A percentile compares a stretch with the other conserved stretches of the same genome.
Evolutionary conservation across 768 basidiomycete species (phyloP).

Genomic region (Mycena capillaripes): DNA sequence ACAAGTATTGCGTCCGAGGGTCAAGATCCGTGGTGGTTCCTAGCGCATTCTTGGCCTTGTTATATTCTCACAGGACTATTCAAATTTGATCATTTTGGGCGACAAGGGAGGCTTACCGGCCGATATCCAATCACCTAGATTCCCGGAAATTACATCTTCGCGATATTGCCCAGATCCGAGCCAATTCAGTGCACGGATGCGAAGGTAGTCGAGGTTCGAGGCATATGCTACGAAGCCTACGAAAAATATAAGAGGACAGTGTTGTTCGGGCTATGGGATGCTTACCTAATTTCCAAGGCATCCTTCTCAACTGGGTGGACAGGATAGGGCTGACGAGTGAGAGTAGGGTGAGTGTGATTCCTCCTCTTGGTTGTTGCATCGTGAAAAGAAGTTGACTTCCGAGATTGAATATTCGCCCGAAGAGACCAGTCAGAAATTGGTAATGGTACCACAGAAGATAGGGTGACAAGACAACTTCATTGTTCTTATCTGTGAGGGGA

Average conservation of each 20-base stretch:
- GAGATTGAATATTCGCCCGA: neutral
- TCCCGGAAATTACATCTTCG: conserved; percentile 1
- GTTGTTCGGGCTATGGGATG: too few relatives aligned
- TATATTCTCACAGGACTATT: neutral
- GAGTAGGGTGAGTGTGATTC: conserved; percentile 7
- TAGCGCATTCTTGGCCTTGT: neutral
- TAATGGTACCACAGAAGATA: conserved; percentile 4
- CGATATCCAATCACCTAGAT: conserved; percentile 3
- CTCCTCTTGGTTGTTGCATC: conserved; percentile 13
- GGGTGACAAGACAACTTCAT: neutral
- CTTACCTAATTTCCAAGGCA: conserved; percentile 4
- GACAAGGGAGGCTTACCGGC: neutral
- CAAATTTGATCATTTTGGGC: too few relatives aligned
- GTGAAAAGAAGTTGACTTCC: conserved; percentile 18
- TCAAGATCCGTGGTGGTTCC: neutral
- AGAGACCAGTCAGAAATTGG: neutral
- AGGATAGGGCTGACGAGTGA: conserved; percentile 21
- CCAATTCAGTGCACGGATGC: neutral
- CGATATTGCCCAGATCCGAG: neutral
- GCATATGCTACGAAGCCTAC: conserved; percentile 7
- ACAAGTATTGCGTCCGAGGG: neutral
- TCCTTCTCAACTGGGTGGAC: neutral
- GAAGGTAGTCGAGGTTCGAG: conserved; percentile 11
- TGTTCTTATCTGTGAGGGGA: conserved; percentile 3
- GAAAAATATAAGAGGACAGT: too few relatives aligned